phyloP scores from a whole-genome alignment of 768 basidiomycete genomes.

The Agaricus bisporus region DNA sequence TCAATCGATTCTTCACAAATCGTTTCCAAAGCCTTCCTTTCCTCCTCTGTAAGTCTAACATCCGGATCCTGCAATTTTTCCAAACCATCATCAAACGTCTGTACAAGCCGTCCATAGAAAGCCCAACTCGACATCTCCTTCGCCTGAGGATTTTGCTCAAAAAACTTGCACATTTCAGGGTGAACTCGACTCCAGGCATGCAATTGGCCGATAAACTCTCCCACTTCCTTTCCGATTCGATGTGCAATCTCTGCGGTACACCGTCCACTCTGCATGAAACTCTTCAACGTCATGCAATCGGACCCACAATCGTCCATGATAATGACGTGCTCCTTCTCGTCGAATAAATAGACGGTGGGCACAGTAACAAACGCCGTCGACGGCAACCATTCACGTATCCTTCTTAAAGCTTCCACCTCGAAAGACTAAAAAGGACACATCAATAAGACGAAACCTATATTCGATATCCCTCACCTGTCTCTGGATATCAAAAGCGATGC shows the following conservation, averaged over 20 bases:
- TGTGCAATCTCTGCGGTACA: constrained; percentile 24
- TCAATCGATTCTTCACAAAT: constrained; percentile 19
- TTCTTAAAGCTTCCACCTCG: constrained; percentile 43
- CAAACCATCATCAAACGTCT: constrained; percentile 28
- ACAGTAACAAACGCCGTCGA: constrained; percentile 35
- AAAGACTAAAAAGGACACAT: constrained; percentile 21
- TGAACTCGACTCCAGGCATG: constrained; percentile 42
- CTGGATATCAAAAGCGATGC: constrained; percentile 25
- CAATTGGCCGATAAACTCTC: constrained; percentile 46
- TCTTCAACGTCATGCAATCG: constrained; percentile 33
- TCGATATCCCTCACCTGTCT: constrained; percentile 41
- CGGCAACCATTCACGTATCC: constrained; percentile 32
- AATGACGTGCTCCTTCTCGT: constrained; percentile 41
- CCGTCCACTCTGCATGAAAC: constrained; percentile 26
- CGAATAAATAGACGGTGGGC: constrained; percentile 44
- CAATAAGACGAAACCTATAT: not conserved
- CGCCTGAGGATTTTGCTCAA: constrained; percentile 34
- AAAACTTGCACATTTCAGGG: constrained; percentile 20
- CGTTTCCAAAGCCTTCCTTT: constrained; percentile 23
- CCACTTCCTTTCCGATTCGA: constrained; percentile 47
- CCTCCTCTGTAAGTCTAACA: constrained; percentile 29
- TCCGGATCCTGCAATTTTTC: constrained; percentile 36
- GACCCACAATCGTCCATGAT: constrained; percentile 61
- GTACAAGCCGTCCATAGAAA: constrained; percentile 40
- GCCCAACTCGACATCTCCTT: constrained; percentile 32